phyloP scores from a whole-genome alignment of 202 grass and related monocot genomes.

The Hordeum pubiflorum region DNA sequence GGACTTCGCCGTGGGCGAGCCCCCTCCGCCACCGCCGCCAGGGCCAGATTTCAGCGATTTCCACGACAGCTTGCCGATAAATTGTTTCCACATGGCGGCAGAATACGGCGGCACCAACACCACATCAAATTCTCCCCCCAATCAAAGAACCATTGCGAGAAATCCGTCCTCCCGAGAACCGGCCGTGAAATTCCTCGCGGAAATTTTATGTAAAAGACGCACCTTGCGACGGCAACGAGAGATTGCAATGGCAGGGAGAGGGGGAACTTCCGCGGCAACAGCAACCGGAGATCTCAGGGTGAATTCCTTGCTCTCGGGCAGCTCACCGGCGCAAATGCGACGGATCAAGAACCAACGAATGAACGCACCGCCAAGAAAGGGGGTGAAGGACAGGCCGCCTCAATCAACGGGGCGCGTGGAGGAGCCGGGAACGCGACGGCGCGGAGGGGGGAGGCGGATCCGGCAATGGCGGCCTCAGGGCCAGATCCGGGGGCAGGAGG shows the following conservation, averaged over 20 bases:
- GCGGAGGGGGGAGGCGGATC: conserved; percentile 20
- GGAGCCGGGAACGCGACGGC: neutral
- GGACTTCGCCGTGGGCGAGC: conserved; percentile 29
- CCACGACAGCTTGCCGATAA: conserved; percentile 70
- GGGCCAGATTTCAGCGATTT: conserved; percentile 58
- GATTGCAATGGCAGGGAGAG: neutral
- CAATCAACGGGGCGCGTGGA: neutral
- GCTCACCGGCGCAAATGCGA: conserved; percentile 12
- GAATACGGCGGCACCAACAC: conserved; percentile 35
- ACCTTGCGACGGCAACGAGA: neutral
- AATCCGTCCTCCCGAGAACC: neutral
- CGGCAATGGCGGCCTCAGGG: conserved; percentile 44
- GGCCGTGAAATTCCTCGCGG: neutral
- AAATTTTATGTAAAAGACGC: neutral
- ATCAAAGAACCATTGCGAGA: conserved; percentile 25
- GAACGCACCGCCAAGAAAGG: neutral
- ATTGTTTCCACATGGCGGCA: conserved; percentile 82
- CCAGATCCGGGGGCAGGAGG: conserved; percentile 54
- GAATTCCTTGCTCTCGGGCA: neutral
- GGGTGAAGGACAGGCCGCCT: neutral
- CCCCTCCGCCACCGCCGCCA: conserved; percentile 7
- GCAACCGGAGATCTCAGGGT: neutral
- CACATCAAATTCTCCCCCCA: conserved; percentile 29
- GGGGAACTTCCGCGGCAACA: neutral
- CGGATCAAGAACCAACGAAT: conserved; percentile 26